phyloP scores from a whole-genome alignment of 1,284 basidiomycete species.

The Macrocybe sp. region DNA sequence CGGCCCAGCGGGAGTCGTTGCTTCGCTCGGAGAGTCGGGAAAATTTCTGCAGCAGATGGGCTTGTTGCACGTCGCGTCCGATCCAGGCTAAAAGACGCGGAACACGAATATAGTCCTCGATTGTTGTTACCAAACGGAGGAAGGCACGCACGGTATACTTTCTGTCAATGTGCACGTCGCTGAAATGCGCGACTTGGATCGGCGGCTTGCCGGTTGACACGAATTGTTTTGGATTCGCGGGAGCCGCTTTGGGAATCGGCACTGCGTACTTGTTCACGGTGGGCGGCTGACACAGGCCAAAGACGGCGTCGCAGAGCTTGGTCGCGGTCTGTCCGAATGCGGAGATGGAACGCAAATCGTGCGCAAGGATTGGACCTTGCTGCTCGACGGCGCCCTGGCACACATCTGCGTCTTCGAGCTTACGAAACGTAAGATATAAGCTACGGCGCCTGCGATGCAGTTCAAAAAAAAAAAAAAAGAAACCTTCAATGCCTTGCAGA shows the following conservation, averaged over 20 bases:
- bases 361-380: constrained; percentile 54
- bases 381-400: constrained; percentile 45
- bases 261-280: constrained; percentile 38
- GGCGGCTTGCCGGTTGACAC: constrained; percentile 34
- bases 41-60: constrained; percentile 55
- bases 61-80: constrained; percentile 52
- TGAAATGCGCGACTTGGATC: constrained; percentile 47
- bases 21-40: constrained; percentile 30
- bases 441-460: not conserved
- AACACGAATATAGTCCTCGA: not conserved
- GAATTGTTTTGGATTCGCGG: constrained; percentile 30
- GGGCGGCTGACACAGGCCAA: constrained; percentile 51
- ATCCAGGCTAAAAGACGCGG: constrained; percentile 30
- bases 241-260: constrained; percentile 36
- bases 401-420: constrained; percentile 40
- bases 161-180: constrained; percentile 52
- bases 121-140: not conserved
- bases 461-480: not conserved
- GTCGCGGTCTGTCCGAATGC: constrained; percentile 41
- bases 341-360: constrained; percentile 47
- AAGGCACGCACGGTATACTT: constrained; percentile 36
- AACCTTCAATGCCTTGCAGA: constrained; percentile 38
- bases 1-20: constrained; percentile 39
- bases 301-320: constrained; percentile 51
- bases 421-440: not conserved